Conservation (phyloP, 805 yeast species). For the Candida pini region DNA sequence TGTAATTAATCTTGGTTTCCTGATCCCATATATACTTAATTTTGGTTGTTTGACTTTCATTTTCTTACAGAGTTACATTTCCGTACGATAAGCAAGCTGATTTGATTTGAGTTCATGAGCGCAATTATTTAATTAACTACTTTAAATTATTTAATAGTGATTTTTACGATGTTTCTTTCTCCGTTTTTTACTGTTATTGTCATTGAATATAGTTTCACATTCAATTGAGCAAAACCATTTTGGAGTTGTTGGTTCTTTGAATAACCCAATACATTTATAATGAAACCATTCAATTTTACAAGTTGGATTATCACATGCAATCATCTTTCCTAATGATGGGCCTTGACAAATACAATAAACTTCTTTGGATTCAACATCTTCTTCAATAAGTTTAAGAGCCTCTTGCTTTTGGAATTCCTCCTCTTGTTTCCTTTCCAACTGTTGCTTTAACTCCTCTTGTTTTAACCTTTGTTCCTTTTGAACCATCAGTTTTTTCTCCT, state of each 20-base stretch:
- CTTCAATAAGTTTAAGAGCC: constrained; percentile 5
- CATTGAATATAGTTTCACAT: constrained; percentile 36
- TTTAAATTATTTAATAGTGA: neutral
- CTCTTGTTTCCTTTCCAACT: neutral
- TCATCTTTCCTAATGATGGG: constrained; percentile 80
- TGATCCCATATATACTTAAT: neutral
- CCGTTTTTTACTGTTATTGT: constrained; percentile 11
- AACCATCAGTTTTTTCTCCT: neutral
- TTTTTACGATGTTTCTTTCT: constrained; percentile 11
- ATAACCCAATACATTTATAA: constrained; percentile 87
- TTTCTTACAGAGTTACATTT: no score
- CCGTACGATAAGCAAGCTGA: no score
- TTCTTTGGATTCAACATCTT: constrained; percentile 14
- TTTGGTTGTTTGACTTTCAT: neutral
- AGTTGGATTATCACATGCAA: constrained; percentile 88
- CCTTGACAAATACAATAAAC: constrained; percentile 47
- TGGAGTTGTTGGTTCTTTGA: constrained; percentile 80
- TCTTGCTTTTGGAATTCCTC: neutral
- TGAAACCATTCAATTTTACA: constrained; percentile 96
- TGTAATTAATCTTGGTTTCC: constrained; percentile 43
- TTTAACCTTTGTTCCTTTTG: neutral
- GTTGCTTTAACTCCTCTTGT: neutral
- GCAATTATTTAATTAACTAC: no score
- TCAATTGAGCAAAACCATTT: constrained; percentile 81
- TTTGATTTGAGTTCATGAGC: no score